A percentile compares a stretch with the other conserved stretches of the same genome.
phyloP scores from a whole-genome alignment of 805 yeast genomes.

The Pichia gijzeniarum region DNA sequence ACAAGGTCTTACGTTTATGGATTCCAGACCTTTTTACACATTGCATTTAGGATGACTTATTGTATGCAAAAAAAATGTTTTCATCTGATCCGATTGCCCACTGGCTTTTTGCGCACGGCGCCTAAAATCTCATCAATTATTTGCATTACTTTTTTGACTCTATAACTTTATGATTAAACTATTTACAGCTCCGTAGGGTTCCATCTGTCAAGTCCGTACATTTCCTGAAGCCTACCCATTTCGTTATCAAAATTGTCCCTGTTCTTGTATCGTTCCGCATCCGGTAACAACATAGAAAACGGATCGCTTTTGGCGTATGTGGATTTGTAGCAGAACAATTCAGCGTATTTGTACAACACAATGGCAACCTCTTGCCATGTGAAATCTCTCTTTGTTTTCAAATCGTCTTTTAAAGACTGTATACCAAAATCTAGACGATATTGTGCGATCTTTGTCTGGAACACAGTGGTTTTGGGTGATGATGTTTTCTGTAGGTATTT shows the following conservation, averaged over 20 bases:
- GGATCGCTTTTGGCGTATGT: conserved; percentile 16
- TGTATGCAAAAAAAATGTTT: too few relatives aligned
- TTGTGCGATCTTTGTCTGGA: conserved; percentile 8
- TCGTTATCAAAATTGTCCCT: not conserved
- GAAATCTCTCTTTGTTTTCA: conserved; percentile 2
- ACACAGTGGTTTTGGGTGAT: not conserved
- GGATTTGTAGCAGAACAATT: conserved; percentile 20
- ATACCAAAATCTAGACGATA: conserved; percentile 19
- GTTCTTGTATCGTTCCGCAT: conserved; percentile 1
- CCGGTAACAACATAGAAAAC: not conserved
- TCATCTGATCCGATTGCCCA: too few relatives aligned
- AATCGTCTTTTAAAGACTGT: conserved; percentile 12
- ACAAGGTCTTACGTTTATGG: too few relatives aligned
- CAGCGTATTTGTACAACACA: conserved; percentile 17
- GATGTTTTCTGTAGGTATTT: conserved; percentile 10
- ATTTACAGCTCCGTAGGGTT: not conserved
- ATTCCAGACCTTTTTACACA: too few relatives aligned
- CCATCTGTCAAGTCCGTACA: conserved; percentile 11
- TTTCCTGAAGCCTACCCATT: conserved; percentile 2
- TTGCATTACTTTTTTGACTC: too few relatives aligned
- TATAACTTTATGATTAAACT: too few relatives aligned
- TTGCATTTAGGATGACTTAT: too few relatives aligned
- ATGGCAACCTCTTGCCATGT: conserved; percentile 20
- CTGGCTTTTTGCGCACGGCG: too few relatives aligned
- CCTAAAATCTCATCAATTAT: too few relatives aligned